A percentile compares a stretch with the other conserved stretches of the same genome.
Conservation (phyloP, 1,284 basidiomycete species). For the Athelia sp. region DNA sequence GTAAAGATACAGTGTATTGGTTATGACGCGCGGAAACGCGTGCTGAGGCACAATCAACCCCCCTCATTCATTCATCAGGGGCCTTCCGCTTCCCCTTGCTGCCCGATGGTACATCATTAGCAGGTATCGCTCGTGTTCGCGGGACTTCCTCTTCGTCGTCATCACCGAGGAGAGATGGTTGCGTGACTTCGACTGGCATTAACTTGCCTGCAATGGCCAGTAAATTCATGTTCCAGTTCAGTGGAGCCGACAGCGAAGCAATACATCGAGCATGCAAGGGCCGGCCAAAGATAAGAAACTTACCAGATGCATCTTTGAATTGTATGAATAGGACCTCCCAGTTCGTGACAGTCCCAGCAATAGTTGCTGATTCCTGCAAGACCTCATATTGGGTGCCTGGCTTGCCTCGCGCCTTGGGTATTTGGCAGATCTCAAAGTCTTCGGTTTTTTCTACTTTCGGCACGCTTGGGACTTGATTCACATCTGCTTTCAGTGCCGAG, state of each 20-base stretch:
- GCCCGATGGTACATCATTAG: slow-evolving; percentile 12
- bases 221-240: not conserved
- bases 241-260: not conserved
- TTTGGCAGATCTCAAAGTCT: slow-evolving; percentile 64
- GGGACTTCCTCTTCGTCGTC: slow-evolving; percentile 39
- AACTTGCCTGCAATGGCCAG: slow-evolving; percentile 32
- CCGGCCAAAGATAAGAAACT: slow-evolving; percentile 13
- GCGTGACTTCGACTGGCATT: slow-evolving; percentile 36
- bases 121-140: slow-evolving; percentile 10
- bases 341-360: slow-evolving; percentile 47
- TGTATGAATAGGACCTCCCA: slow-evolving; percentile 67
- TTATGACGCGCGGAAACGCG: slow-evolving; percentile 7
- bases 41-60: not conserved
- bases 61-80: slow-evolving; percentile 19
- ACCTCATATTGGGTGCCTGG: slow-evolving; percentile 46
- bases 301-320: slow-evolving; percentile 58
- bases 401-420: slow-evolving; percentile 44
- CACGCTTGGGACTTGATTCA: slow-evolving; percentile 33
- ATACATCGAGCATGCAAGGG: slow-evolving; percentile 7
- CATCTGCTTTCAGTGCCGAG: slow-evolving; percentile 49
- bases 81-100: slow-evolving; percentile 47
- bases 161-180: slow-evolving; percentile 36
- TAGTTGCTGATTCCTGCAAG: slow-evolving; percentile 35
- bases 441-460: slow-evolving; percentile 37
- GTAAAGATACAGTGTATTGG: slow-evolving; percentile 14